Base-by-base conservation (phyloP, 331 rosid species). In the Quercus lobata region DNA sequence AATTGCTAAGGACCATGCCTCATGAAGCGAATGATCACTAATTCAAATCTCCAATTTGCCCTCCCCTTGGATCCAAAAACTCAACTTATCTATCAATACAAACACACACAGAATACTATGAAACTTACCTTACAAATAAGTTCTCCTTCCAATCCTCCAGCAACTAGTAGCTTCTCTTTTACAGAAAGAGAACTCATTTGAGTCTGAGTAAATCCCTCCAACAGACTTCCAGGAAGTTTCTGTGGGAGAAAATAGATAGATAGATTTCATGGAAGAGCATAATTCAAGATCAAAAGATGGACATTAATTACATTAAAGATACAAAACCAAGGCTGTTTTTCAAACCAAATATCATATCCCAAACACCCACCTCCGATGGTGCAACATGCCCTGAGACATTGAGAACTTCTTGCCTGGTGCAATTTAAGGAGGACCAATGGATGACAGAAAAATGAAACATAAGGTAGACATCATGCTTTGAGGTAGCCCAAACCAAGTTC, bases 61-160 rank as follows among this genome's bases (percentile, higher is more conserved):
- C 37, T 34, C 37, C 35, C 37, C 37, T 5, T 34, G 37, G 37
- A 34, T 34, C 37, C 37, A 34, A 34, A 34, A 34, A 5, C 37
- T 34, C 52, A 9, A 44, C 52, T 44, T 10, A 44, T 10, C 12
- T 44, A 44, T 44, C 52, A 44, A 44, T 44, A 44, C 52, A 44
- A 7, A 44, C 52, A 44, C 52, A 44, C 52, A 44, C 3, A 9
- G 12, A 41, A 44, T 44, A 18, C 24, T 22, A 16, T 41, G 57
- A 32, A 41, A 49, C 49, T 65, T 79, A 92, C 98, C 98, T 94
- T 94, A 91, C 98, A 94, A 84, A 94, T 94, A 82, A 94, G 97
- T 76, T 92, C 98, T 76, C 98, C 97, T 80, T 90, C 93, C 83
- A 90, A 92, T 35, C 97, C 98, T 76, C 97, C 98, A 77, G 94